Percentiles rank a stretch among this genome's conserved stretches.
Evolutionary conservation across 2,329 filamentous ascomycete genomes (phyloP).

Genomic region (Apiospora phragmitis): DNA sequence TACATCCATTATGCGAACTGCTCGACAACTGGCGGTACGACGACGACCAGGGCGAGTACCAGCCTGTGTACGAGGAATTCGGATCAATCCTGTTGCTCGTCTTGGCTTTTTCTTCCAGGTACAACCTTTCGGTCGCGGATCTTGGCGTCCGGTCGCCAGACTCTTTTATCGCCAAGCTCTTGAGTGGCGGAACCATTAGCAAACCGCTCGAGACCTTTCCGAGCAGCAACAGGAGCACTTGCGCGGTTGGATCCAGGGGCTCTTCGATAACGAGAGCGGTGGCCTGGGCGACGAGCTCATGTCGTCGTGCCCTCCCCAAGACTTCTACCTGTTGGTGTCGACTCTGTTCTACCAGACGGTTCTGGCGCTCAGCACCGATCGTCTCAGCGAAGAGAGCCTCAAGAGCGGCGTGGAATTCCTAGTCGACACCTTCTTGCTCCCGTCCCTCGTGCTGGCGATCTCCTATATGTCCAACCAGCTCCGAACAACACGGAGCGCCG

Average conservation of each 20-base stretch:
- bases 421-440: conserved; percentile 78
- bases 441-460: conserved; percentile 73
- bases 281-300: conserved; percentile 79
- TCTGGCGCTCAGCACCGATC: conserved; percentile 64
- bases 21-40: conserved; percentile 81
- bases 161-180: conserved; percentile 69
- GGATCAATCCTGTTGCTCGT: conserved; percentile 74
- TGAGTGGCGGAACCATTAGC: conserved; percentile 59
- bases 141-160: conserved; percentile 60
- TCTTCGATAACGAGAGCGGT: conserved; percentile 73
- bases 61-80: conserved; percentile 85
- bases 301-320: conserved; percentile 78
- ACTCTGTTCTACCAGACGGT: conserved; percentile 77
- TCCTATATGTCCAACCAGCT: conserved; percentile 71
- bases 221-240: conserved; percentile 67
- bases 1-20: conserved; percentile 73
- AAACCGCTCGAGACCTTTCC: conserved; percentile 60
- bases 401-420: conserved; percentile 79
- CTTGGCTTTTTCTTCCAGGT: conserved; percentile 74
- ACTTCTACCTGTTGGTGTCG: conserved; percentile 78
- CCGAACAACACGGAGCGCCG: conserved; percentile 62
- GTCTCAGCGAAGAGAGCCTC: conserved; percentile 67
- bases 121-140: conserved; percentile 64
- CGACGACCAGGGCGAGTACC: conserved; percentile 80
- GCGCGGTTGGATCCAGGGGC: conserved; percentile 72